phyloP scores from a whole-genome alignment of 2,329 filamentous ascomycete genomes.

The Calonectria ilicicola region DNA sequence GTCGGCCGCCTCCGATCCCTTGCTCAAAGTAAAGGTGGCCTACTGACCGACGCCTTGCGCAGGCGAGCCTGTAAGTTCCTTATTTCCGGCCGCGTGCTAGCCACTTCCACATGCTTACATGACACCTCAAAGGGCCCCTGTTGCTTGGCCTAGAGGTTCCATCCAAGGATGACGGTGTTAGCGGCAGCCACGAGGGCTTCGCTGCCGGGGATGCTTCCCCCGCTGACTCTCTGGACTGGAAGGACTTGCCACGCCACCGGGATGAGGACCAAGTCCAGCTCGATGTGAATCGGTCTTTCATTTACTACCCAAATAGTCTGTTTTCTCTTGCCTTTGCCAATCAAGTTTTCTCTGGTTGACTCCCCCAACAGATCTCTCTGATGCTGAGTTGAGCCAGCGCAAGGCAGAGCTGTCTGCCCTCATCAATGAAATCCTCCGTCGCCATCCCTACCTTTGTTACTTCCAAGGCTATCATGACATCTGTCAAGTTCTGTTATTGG shows the following conservation, averaged over 20 bases:
- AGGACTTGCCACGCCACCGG: slow-evolving; percentile 76
- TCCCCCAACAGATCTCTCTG: slow-evolving; percentile 69
- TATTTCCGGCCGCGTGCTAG: neutral
- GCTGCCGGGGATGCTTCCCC: slow-evolving; percentile 24
- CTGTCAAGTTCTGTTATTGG: slow-evolving; percentile 92
- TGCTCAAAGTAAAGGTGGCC: slow-evolving; percentile 74
- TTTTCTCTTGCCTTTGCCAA: neutral
- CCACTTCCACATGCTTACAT: slow-evolving; percentile 26
- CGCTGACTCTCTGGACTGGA: slow-evolving; percentile 60
- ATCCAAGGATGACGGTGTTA: slow-evolving; percentile 16
- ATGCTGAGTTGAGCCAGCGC: slow-evolving; percentile 75
- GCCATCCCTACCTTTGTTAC: slow-evolving; percentile 87
- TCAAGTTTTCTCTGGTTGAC: neutral
- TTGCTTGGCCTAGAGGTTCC: slow-evolving; percentile 59
- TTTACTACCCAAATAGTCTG: slow-evolving; percentile 89
- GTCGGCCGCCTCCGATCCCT: slow-evolving; percentile 66
- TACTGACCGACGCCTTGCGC: slow-evolving; percentile 76
- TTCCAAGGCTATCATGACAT: slow-evolving; percentile 99
- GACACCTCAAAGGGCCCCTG: slow-evolving; percentile 67
- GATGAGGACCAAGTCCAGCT: slow-evolving; percentile 94
- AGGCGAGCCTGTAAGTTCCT: slow-evolving; percentile 79
- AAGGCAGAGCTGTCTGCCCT: slow-evolving; percentile 83
- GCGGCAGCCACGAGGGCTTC: slow-evolving; percentile 24
- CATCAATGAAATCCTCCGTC: slow-evolving; percentile 84
- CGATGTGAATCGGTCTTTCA: slow-evolving; percentile 95